Base-by-base conservation (phyloP, 805 yeast species). In the Novakomyces olei region DNA sequence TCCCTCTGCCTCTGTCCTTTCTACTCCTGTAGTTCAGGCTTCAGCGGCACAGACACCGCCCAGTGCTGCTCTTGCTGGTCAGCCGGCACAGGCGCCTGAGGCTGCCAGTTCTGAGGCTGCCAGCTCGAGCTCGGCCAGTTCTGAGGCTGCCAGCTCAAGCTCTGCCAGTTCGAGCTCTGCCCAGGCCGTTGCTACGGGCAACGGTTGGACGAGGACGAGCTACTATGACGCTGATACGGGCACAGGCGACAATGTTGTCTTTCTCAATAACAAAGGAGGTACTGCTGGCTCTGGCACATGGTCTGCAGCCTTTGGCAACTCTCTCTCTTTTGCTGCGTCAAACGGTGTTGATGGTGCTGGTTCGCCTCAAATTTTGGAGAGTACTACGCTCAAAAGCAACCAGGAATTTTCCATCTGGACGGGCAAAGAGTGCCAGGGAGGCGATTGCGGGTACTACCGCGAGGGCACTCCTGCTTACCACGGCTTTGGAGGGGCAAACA, bases 231-330 rank as follows among this genome's bases (percentile, higher is more conserved):
- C 63, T 10, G 56, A 63, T 15, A 70, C 83, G 39, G 83, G 83
- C 40, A 57, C 72, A 27, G 56, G 81, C 33, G 58, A 64, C 46
- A 81, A 81, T 54, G 58, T 69, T 42, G 71, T 70, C 26, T 83
- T 88, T 69, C 60, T 83, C 59, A 85, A 85, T 72, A 67, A 76
- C 55, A 58, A 60, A 48, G 98, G 98, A 56, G 92, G 91, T 43
- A 60, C 72, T 27, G 53, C 61, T 18, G 81, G 79, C 34, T 79
- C 93, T 9, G 98, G 98, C 59, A 67, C 66, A 24, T 85, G 85
- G 78, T 76, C 83, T 23, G 46, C 70, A 22, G 61, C 74, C 49
- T 81, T 78, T 57, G 98, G 98, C 58, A 76, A 76, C 70, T 83
- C 96, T 22, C 62, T 88, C 38, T 79, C 94, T 4, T 88, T 66